phyloP scores from a whole-genome alignment of 2,329 filamentous ascomycete species.

The Venturia oleaginea region DNA sequence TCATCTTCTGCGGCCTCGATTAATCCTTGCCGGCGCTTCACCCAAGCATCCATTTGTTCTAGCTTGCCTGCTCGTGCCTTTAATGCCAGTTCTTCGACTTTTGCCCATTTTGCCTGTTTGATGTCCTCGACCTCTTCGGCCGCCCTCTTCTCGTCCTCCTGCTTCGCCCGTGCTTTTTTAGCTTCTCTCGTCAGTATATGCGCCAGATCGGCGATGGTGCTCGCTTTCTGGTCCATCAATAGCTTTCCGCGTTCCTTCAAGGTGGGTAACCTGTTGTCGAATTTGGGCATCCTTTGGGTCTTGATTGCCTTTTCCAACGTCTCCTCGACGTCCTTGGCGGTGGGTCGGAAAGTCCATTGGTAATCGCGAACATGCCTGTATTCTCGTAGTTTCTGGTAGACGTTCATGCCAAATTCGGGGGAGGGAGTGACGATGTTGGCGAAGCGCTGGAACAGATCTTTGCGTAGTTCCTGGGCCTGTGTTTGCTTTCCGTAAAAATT shows the following conservation, averaged over 20 bases:
- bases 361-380: conserved; percentile 51
- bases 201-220: conserved; percentile 45
- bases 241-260: conserved; percentile 42
- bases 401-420: conserved; percentile 40
- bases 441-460: conserved; percentile 54
- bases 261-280: conserved; percentile 34
- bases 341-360: conserved; percentile 34
- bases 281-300: conserved; percentile 28
- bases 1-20: conserved; percentile 18
- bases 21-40: conserved; percentile 16
- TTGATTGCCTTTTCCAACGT: conserved; percentile 37
- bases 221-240: conserved; percentile 58
- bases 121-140: neutral
- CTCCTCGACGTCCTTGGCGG: conserved; percentile 30
- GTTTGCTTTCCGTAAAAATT: conserved; percentile 57
- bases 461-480: conserved; percentile 47
- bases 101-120: conserved; percentile 18
- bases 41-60: neutral
- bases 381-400: conserved; percentile 51
- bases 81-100: conserved; percentile 20
- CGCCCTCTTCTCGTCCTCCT: neutral
- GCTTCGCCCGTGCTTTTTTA: neutral
- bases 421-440: conserved; percentile 48
- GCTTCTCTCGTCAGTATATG: neutral
- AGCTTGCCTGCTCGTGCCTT: neutral